These are phyloP conservation scores for Xylaria sp. DNA, from an alignment of 2,329 filamentous ascomycete genomes.

Conservation along the genomic window DNA sequence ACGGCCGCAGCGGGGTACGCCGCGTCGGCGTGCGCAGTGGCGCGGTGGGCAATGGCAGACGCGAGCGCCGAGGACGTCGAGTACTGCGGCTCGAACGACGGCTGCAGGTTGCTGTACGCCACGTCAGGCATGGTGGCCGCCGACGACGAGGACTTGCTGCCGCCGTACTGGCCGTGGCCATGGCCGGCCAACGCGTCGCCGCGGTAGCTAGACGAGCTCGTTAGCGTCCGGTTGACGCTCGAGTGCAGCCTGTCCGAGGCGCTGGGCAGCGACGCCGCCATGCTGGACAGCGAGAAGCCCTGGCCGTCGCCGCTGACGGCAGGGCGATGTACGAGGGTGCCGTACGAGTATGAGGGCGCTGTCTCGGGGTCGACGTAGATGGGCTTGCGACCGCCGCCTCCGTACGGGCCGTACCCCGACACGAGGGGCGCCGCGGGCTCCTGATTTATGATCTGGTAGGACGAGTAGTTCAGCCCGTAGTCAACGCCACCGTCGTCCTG, in stretches of 20 bases:
- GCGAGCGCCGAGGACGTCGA: slow-evolving; percentile 25
- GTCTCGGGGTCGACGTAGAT: slow-evolving; percentile 46
- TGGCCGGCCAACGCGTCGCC: slow-evolving; percentile 32
- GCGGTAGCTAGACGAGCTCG: slow-evolving; percentile 42
- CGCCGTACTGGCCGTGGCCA: neutral
- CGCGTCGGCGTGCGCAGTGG: slow-evolving; percentile 29
- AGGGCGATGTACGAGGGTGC: slow-evolving; percentile 46
- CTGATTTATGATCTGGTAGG: slow-evolving; percentile 45
- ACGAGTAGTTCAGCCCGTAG: slow-evolving; percentile 42
- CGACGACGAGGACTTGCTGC: slow-evolving; percentile 31
- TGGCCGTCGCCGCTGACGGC: slow-evolving; percentile 41
- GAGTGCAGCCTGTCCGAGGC: slow-evolving; percentile 44
- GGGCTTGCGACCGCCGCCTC: slow-evolving; percentile 36
- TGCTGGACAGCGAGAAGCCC: slow-evolving; percentile 49
- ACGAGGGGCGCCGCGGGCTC: slow-evolving; percentile 42
- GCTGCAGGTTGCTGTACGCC: slow-evolving; percentile 38
- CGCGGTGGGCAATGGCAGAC: slow-evolving; percentile 25
- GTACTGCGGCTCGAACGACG: slow-evolving; percentile 35
- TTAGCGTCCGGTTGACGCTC: slow-evolving; percentile 42
- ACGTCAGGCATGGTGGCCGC: slow-evolving; percentile 36
- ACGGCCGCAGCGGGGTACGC: slow-evolving; percentile 25
- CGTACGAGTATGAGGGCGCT: slow-evolving; percentile 42
- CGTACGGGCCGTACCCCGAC: slow-evolving; percentile 41
- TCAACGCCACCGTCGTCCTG: slow-evolving; percentile 45
- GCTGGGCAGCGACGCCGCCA: slow-evolving; percentile 48